Base-by-base conservation (phyloP, 495 filamentous ascomycete species). In the Aspergillus sclerotioniger region DNA sequence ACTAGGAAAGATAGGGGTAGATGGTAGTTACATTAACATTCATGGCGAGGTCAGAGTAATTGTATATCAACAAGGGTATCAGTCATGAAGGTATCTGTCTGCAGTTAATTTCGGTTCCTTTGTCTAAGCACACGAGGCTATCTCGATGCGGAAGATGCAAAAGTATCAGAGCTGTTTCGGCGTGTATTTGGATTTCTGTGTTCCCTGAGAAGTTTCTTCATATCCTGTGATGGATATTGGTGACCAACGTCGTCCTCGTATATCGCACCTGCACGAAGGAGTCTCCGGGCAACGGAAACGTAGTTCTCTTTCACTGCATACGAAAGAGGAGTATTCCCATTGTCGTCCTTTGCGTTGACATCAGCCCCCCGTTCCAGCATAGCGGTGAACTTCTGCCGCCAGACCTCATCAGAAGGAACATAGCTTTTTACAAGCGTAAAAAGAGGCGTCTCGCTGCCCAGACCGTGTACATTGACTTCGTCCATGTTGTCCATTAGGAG, bases 381-480 rank as follows among this genome's bases (percentile, higher is more conserved):
- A 0, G 25, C 46, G n/a, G 25, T 5, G 3, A 55, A 55, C 15
- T 54, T 58, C 1, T 45, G 25, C 43, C 37, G 25, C 55, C 60
- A 62, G 1, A 4, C 2, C 1, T 19, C 0, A 0, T 35, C 33
- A 8, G 20, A 35, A 17, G 51, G 29, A 4, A 5, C 28, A 46
- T 51, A 52, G 9, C 29, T 29, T 21, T 55, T 54, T 6, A 58
- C 9, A 0, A 58, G 35, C 6, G 37, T 46, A 12, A 62, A 15
- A 10, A 62, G 19, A 4, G 60, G 60, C 15, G 54, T 58, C 28
- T 54, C 51, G 19, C 28, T 44, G 6, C 16, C 8, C 8, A 3
- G 2, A 20, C 21, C 6, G 12, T 31, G 55, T 1, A 58, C 50
- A 45, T 58, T 31, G 12, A 62, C 3, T 16, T 10, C 39, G 6